Percentiles rank a stretch among this genome's conserved stretches.
Evolutionary conservation across 75 land plant genomes (phyloP).

Genomic region (Selaginella tamariscina): DNA sequence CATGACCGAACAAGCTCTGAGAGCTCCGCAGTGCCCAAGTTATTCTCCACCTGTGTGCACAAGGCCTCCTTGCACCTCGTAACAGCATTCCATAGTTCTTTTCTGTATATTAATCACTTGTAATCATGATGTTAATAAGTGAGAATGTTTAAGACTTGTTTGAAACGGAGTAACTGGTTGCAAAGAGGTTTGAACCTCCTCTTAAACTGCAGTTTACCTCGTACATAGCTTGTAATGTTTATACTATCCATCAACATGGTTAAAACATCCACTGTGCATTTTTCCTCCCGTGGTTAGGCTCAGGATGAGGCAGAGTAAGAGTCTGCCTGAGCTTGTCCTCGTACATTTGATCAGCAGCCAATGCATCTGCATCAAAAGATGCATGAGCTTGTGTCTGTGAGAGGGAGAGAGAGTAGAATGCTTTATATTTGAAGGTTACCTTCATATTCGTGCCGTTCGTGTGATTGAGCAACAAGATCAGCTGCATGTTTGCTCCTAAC

Average conservation of each 20-base stretch:
- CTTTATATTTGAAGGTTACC: conserved; percentile 10
- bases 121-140: no score
- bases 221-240: no score
- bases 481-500: conserved; percentile 25
- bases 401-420: not conserved
- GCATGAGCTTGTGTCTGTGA: conserved; percentile 4
- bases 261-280: conserved; percentile 23
- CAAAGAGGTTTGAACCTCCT: no score
- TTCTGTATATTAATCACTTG: no score
- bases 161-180: no score
- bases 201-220: not conserved
- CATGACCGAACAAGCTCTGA: no score
- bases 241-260: no score
- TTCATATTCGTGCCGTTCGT: conserved; percentile 19
- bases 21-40: no score
- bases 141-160: no score
- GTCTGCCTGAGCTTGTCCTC: conserved; percentile 16
- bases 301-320: conserved; percentile 25
- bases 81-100: no score
- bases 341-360: conserved; percentile 18
- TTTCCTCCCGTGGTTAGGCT: conserved; percentile 26
- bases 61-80: no score
- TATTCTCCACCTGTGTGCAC: no score
- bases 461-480: conserved; percentile 17
- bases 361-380: not conserved